Evolutionary conservation across 192 early-diverging fungal species (phyloP).

Genomic region (Backusella psychrophila): DNA sequence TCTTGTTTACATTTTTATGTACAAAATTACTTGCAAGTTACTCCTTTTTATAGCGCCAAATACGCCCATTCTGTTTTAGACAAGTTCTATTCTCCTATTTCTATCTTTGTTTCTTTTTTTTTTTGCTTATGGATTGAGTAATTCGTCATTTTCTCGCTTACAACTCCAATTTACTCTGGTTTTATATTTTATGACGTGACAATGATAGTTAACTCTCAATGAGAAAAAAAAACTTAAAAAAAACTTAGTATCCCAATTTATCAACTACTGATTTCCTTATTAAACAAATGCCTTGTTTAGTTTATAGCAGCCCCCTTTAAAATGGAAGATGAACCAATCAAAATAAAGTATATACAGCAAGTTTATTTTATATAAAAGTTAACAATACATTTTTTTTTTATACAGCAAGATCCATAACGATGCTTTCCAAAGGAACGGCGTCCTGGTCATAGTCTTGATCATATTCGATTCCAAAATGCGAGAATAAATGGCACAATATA

Average conservation of each 20-base stretch:
- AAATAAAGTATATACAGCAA: neutral
- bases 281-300: neutral
- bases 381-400: neutral
- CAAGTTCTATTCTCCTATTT: neutral
- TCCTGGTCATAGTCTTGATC: neutral
- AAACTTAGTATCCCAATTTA: neutral
- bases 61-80: neutral
- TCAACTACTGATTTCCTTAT: neutral
- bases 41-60: neutral
- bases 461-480: neutral
- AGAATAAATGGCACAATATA: neutral
- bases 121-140: too few species aligned
- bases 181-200: neutral
- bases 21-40: neutral
- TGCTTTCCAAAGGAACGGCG: neutral
- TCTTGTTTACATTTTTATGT: too few species aligned
- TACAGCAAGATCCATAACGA: neutral
- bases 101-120: neutral
- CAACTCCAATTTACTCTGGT: neutral
- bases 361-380: neutral
- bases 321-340: neutral
- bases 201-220: neutral
- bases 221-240: neutral
- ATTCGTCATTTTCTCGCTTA: neutral
- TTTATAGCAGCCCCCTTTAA: neutral